Base-by-base conservation (phyloP, 1,284 basidiomycete genomes). In the Pseudozyma flocculosa region DNA sequence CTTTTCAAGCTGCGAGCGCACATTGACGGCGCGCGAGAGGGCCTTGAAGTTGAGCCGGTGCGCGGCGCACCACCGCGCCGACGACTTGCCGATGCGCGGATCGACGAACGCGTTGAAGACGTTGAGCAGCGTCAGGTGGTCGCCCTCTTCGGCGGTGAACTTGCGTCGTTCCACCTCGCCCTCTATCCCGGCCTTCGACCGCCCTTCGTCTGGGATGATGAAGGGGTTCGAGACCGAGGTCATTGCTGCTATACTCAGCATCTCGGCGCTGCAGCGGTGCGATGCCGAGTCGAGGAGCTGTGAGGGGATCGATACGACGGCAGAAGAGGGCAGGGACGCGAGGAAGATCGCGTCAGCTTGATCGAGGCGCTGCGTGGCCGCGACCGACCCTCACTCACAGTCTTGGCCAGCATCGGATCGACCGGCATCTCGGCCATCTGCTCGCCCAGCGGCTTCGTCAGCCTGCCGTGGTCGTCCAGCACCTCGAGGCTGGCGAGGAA, bases 81-180 rank as follows among this genome's bases (percentile, higher is more conserved):
- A 82, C 2, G 88, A 87, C 29, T 83, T 84, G 0, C 93, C 94
- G 68, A 88, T 88, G 70, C 83, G 58, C 21, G 59, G 48, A 44
- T 73, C 84, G 21, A 84, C 83, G 78, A 98, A 99, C 0, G 90
- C 91, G 69, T 95, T 94, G 80, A 92, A 98, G 3, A 91, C 90
- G 78, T 96, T 97, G 22, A 96, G 78, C 5, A 93, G 81, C 2
- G 92, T 96, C 5, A 96, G 80, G 76, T 94, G 90, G 74, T 97
- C 93, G 64, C 95, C 95, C 84, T 99, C 93, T 79, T 95, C 90
- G 0, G 92, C 92, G 0, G 91, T 94, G 71, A 98, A 98, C 73
- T 95, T 94, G 48, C 94, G 82, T 44, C 90, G 83, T 78, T 94
- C 90, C 10, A 98, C 80, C 78, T 95, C 91, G 10, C 88, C 90